These are phyloP conservation scores for Lachancea sp. DNA, from an alignment of 805 yeast genomes.

Conservation along the genomic window DNA sequence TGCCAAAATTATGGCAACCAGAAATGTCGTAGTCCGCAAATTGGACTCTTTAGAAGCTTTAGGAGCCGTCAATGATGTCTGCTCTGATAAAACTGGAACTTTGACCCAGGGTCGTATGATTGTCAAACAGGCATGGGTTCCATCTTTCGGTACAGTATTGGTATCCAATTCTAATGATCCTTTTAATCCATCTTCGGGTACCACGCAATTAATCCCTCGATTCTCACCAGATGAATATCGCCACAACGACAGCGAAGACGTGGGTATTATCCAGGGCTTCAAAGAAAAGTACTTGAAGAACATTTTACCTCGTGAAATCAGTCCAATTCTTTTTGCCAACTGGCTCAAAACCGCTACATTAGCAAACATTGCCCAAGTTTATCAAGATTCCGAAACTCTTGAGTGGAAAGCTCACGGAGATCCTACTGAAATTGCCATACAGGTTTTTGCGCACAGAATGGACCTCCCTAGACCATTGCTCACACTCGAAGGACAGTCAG, in stretches of 20 bases:
- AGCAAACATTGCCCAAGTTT: conserved; percentile 72
- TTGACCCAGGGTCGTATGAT: conserved; percentile 89
- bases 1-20: conserved; percentile 90
- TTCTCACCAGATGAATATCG: conserved; percentile 40
- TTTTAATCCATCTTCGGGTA: conserved; percentile 94
- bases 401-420: conserved; percentile 81
- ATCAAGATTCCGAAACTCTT: conserved; percentile 38
- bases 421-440: conserved; percentile 85
- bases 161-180: conserved; percentile 58
- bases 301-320: conserved; percentile 14
- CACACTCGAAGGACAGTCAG: conserved; percentile 33
- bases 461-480: conserved; percentile 41
- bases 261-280: conserved; percentile 24
- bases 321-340: conserved; percentile 30
- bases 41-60: conserved; percentile 91
- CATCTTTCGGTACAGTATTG: conserved; percentile 65
- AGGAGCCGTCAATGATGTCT: conserved; percentile 89
- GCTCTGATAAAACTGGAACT: conserved; percentile 89
- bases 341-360: conserved; percentile 66
- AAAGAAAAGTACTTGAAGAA: conserved; percentile 16
- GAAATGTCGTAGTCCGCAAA: conserved; percentile 88
- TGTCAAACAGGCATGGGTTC: conserved; percentile 74
- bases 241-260: conserved; percentile 28
- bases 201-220: conserved; percentile 73
- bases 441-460: conserved; percentile 62